Evolutionary conservation across 2,329 filamentous ascomycete species (phyloP).

Genomic region (Claviceps sp.): DNA sequence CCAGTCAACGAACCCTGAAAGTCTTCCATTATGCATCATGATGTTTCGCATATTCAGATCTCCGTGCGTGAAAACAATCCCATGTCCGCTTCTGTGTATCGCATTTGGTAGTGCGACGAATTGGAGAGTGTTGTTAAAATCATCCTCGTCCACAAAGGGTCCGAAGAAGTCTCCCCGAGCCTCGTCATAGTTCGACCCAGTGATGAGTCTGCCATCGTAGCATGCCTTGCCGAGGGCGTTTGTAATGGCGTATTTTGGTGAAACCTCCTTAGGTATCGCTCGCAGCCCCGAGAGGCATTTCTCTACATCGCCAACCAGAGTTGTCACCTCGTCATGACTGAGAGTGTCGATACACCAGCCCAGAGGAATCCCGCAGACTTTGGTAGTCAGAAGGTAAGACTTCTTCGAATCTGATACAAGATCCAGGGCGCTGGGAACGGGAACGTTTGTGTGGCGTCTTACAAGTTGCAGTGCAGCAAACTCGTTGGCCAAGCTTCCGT

Average conservation of each 20-base stretch:
- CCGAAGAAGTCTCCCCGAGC: conserved; percentile 4
- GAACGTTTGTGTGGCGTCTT: conserved; percentile 1
- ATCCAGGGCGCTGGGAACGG: conserved; percentile 2
- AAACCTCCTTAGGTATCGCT: conserved; percentile 1
- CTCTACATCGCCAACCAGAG: conserved; percentile 1
- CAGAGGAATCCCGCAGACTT: neutral
- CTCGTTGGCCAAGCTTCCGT: conserved; percentile 2
- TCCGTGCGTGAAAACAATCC: conserved; percentile 30
- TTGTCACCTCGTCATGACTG: neutral
- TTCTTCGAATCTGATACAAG: neutral
- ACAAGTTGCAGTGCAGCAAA: conserved; percentile 3
- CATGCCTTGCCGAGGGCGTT: neutral
- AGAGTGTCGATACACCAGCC: conserved; percentile 3
- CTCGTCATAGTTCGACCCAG: neutral
- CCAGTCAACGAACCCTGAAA: conserved; percentile 16
- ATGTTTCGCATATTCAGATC: conserved; percentile 18
- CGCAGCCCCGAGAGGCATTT: neutral
- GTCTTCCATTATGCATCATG: conserved; percentile 12
- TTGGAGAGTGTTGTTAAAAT: conserved; percentile 6
- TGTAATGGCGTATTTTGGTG: conserved; percentile 1
- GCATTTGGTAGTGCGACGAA: neutral
- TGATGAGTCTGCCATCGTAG: neutral
- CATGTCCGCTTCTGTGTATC: conserved; percentile 2
- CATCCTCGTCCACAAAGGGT: conserved; percentile 5
- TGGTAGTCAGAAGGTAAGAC: conserved; percentile 1